Percentiles rank a stretch among this genome's conserved stretches.
Evolutionary conservation across 208 protist genomes (phyloP).

Genomic region (Willaertia magna): DNA sequence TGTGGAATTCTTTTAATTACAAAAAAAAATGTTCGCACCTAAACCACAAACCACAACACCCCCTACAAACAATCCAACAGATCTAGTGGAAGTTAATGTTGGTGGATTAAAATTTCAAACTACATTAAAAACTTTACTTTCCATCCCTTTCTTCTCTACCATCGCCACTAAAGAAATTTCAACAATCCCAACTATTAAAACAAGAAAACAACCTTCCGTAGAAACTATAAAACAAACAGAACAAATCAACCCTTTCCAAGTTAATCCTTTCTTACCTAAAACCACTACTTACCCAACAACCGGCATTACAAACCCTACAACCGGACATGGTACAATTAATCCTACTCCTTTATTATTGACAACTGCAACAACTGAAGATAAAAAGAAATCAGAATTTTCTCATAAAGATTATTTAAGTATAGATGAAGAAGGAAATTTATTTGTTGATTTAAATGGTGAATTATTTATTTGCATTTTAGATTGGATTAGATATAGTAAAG

Average conservation of each 20-base stretch:
- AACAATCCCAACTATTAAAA: not conserved
- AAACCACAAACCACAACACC: too few species aligned
- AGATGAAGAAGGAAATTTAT: not conserved
- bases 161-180: not conserved
- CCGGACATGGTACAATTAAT: too few species aligned
- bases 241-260: not conserved
- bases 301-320: too few species aligned
- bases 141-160: not conserved
- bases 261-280: not conserved
- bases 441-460: not conserved
- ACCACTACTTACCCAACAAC: not conserved
- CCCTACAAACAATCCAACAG: too few species aligned
- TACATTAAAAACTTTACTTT: not conserved
- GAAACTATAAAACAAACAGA: not conserved
- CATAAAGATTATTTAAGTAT: not conserved
- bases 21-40: too few species aligned
- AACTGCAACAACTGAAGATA: too few species aligned
- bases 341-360: too few species aligned
- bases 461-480: not conserved
- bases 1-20: too few species aligned
- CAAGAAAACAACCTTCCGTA: not conserved
- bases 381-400: not conserved
- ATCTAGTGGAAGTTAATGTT: not conserved
- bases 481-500: not conserved
- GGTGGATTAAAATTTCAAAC: not conserved